Conservation (phyloP, 331 rosid genomes). For the Telfairia occidentalis region DNA sequence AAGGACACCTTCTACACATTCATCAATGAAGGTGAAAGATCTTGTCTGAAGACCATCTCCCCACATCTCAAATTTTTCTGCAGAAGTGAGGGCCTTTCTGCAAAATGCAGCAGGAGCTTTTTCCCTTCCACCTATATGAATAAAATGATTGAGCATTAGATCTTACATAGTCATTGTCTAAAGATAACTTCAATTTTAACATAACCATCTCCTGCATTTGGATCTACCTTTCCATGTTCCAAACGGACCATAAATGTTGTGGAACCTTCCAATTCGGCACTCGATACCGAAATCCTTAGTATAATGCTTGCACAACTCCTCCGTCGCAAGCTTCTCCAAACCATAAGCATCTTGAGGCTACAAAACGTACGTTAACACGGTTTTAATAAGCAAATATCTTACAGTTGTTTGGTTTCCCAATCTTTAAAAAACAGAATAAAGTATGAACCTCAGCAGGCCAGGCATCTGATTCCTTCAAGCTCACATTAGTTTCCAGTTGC, state of each 20-base stretch:
- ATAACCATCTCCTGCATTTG: not conserved
- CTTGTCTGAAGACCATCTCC: constrained; percentile 96
- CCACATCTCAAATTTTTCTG: constrained; percentile 95
- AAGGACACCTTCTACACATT: constrained; percentile 97
- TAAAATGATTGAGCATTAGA: not conserved
- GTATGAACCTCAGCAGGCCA: constrained; percentile 95
- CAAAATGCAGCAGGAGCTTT: constrained; percentile 99
- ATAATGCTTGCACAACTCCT: constrained; percentile 95
- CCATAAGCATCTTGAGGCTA: constrained; percentile 99
- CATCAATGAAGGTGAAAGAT: constrained; percentile 96
- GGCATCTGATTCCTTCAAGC: constrained; percentile 98
- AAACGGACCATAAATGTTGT: constrained; percentile 88
- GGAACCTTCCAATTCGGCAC: constrained; percentile 94
- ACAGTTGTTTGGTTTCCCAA: not conserved
- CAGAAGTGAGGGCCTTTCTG: constrained; percentile 63
- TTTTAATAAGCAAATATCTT: not conserved
- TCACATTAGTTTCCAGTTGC: constrained; percentile 88
- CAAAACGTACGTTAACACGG: constrained; percentile 3
- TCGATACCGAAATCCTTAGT: constrained; percentile 88
- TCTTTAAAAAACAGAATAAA: not conserved
- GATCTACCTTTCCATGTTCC: constrained; percentile 96
- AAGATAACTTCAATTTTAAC: not conserved
- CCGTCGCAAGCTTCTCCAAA: constrained; percentile 95
- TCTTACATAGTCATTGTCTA: not conserved
- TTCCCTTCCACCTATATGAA: constrained; percentile 79